Conservation (phyloP, 2,329 filamentous ascomycete species). For the Seiridium cupressi region DNA sequence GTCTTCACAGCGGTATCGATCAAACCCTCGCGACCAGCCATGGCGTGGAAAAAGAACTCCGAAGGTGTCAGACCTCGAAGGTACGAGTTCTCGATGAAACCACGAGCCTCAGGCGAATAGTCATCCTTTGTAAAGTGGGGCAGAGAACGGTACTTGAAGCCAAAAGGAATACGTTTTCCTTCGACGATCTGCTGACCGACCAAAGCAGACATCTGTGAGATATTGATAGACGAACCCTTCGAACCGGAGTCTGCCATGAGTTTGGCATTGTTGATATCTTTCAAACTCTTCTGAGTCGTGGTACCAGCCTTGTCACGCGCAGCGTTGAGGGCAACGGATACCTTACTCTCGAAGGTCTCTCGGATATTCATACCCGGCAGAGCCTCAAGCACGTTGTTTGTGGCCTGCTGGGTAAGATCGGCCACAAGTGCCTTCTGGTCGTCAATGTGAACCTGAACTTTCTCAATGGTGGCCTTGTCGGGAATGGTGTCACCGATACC, state of each 20-base stretch:
- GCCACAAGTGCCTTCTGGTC: conserved; percentile 80
- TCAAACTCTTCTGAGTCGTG: conserved; percentile 85
- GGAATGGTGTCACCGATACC: conserved; percentile 98
- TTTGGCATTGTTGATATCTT: conserved; percentile 94
- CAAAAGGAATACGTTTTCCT: conserved; percentile 97
- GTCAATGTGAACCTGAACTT: conserved; percentile 79
- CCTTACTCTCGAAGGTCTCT: conserved; percentile 97
- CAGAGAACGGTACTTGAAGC: conserved; percentile 96
- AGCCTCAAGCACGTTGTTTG: conserved; percentile 84
- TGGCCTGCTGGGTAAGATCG: conserved; percentile 72
- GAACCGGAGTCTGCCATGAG: conserved; percentile 96
- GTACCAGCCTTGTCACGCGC: conserved; percentile 97
- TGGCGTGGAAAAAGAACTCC: conserved; percentile 99
- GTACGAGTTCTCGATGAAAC: conserved; percentile 98
- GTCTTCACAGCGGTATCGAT: conserved; percentile 99
- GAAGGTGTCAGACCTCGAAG: conserved; percentile 90
- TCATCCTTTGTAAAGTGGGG: conserved; percentile 99
- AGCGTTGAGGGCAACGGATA: conserved; percentile 89
- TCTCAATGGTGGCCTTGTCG: conserved; percentile 77
- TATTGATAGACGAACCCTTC: conserved; percentile 98
- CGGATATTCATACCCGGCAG: conserved; percentile 97
- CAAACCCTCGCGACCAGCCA: conserved; percentile 99
- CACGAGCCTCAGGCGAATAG: conserved; percentile 93
- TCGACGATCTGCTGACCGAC: conserved; percentile 98
- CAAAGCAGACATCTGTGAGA: conserved; percentile 98